Base-by-base conservation (phyloP, 306 rosid genomes). In the Urtica urens region DNA sequence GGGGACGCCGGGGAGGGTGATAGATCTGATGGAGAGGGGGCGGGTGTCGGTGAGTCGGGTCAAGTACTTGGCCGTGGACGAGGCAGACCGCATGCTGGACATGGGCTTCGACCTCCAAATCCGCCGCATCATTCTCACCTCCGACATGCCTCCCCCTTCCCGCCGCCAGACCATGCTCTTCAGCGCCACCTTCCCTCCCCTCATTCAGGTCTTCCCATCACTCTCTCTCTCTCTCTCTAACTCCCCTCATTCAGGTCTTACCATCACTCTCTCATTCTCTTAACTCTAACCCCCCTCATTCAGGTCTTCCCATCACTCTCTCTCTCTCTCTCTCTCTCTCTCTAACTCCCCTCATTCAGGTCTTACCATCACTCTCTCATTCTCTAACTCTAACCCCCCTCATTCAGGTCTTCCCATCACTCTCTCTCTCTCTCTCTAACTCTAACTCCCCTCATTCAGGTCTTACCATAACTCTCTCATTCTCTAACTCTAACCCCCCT, bases 61-160 rank as follows among this genome's bases (percentile, higher is more conserved):
- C 23, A 69, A 58, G 11, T 57, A 69, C 26, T 62, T 68, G 64
- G 53, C 53, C 7, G 5, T 68, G 12, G 74, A 68, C 47, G 75
- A 69, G 65, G 75, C 70, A 30, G 75, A 69, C 27, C 47, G 70
- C 53, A 63, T 69, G 75, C 33, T 69, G 55, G 75, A 63, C 52
- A 69, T 63, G 75, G 75, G 70, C 18, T 69, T 69, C 52, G 70
- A 69, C 46, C 66, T 57, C 3, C 70, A 69, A 23, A 63, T 69
- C 23, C 26, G 75, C 24, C 23, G 10, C 53, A 69, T 69, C 46
- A 63, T 69, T 24, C 58, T 62, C 29, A 37, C 20, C 34, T 43
- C 47, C 70, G 75, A 53, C 62, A 69, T 69, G 70, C 70, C 75
- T 11, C 9, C 10, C 1, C 62, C 62, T 17, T 61, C 65, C 23